These are phyloP conservation scores for Plasmodium cynomolgi DNA, from an alignment of 169 alveolate species.

Conservation along the genomic window DNA sequence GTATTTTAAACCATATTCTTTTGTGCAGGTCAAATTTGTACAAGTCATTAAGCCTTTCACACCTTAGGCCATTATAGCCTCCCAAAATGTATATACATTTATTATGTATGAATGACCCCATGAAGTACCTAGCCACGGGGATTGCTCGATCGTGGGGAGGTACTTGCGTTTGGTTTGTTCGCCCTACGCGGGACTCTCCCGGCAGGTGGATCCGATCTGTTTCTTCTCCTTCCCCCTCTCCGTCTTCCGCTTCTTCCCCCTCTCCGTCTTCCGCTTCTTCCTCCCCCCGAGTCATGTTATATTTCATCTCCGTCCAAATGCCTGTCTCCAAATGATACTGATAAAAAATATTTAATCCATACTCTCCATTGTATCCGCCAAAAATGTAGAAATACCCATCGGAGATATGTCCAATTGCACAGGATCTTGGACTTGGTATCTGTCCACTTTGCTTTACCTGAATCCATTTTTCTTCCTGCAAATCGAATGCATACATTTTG, in stretches of 20 bases:
- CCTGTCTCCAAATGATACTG: conserved; percentile 41
- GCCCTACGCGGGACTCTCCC: background rate
- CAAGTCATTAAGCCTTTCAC: conserved; percentile 12
- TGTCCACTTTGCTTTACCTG: conserved; percentile 29
- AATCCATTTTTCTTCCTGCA: conserved; percentile 29
- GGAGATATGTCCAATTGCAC: conserved; percentile 21
- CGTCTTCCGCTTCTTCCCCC: background rate
- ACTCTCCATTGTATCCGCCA: conserved; percentile 51
- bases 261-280: background rate
- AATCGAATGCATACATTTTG: conserved; percentile 25
- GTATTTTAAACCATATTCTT: conserved; percentile 30
- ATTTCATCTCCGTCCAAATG: conserved; percentile 39
- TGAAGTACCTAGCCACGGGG: conserved; percentile 28
- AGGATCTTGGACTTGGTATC: conserved; percentile 30
- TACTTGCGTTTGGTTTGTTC: background rate
- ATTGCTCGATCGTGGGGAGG: background rate
- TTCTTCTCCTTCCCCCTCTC: background rate
- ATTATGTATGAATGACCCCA: conserved; percentile 25
- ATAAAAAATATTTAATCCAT: conserved; percentile 10
- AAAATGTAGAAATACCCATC: conserved; percentile 42
- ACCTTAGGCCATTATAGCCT: conserved; percentile 13
- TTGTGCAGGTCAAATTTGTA: conserved; percentile 34
- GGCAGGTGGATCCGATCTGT: background rate
- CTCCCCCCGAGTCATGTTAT: background rate
- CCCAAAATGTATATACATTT: conserved; percentile 33